Evolutionary conservation across 2,329 filamentous ascomycete genomes (phyloP).

Genomic region (Cytospora paraplurivora): DNA sequence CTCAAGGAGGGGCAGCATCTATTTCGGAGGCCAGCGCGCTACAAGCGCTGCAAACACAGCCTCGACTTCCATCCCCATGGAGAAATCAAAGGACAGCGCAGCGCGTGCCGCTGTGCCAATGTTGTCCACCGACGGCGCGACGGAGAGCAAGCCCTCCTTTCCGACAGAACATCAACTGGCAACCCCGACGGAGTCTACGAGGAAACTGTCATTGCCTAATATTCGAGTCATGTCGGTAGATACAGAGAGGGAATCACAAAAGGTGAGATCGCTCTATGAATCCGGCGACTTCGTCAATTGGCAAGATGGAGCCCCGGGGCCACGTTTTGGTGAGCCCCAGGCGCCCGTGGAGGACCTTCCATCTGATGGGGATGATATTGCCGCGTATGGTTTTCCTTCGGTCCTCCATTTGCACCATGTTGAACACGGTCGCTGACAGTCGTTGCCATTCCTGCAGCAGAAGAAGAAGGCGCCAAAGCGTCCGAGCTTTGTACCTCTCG

Average conservation of each 20-base stretch:
- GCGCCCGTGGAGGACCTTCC: slow-evolving; percentile 54
- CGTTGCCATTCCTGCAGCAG: slow-evolving; percentile 20
- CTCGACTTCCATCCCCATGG: slow-evolving; percentile 12
- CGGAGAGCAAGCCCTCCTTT: slow-evolving; percentile 27
- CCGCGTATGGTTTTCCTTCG: slow-evolving; percentile 58
- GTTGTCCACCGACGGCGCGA: slow-evolving; percentile 28
- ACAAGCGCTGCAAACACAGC: slow-evolving; percentile 18
- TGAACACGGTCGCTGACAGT: slow-evolving; percentile 37
- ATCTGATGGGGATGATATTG: slow-evolving; percentile 55
- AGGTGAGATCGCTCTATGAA: slow-evolving; percentile 68
- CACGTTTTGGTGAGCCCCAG: slow-evolving; percentile 49
- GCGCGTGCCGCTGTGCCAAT: slow-evolving; percentile 19
- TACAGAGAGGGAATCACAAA: slow-evolving; percentile 64
- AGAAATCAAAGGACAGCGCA: slow-evolving; percentile 20
- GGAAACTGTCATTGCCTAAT: slow-evolving; percentile 43
- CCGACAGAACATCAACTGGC: slow-evolving; percentile 24
- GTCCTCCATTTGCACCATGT: slow-evolving; percentile 12
- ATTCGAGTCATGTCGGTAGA: slow-evolving; percentile 57
- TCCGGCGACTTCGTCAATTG: slow-evolving; percentile 54
- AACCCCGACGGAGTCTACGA: slow-evolving; percentile 29
- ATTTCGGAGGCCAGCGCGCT: slow-evolving; percentile 55
- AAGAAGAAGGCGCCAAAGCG: slow-evolving; percentile 31
- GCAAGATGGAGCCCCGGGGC: slow-evolving; percentile 54
- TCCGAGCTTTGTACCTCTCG: slow-evolving; percentile 36
- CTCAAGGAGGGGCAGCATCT: slow-evolving; percentile 65